Evolutionary conservation across 768 basidiomycete species (phyloP).

Genomic region (Pisolithus tinctorius): DNA sequence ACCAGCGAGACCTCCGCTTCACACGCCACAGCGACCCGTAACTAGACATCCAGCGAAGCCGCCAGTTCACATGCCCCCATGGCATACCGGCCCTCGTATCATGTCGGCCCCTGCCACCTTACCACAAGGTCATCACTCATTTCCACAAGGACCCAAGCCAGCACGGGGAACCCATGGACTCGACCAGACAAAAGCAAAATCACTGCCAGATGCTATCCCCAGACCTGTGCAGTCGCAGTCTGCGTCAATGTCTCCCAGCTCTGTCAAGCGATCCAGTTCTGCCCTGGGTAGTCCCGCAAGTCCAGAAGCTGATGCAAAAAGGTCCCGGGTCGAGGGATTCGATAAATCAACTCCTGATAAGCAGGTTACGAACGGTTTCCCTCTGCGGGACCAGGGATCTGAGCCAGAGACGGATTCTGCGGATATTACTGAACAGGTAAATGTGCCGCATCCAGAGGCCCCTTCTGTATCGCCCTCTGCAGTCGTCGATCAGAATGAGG

Average conservation of each 20-base stretch:
- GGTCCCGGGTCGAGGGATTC: slow-evolving; percentile 12
- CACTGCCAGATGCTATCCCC: background rate
- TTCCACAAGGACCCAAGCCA: background rate
- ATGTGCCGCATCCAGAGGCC: background rate
- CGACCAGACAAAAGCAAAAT: slow-evolving; percentile 1
- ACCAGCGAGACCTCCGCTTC: background rate
- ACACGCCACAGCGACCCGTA: background rate
- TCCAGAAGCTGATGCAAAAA: slow-evolving; percentile 14
- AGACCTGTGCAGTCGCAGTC: background rate
- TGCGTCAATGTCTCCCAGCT: background rate
- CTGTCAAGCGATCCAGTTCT: slow-evolving; percentile 14
- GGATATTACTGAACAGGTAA: background rate
- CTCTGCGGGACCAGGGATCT: background rate
- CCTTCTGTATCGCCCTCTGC: background rate
- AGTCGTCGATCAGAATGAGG: background rate
- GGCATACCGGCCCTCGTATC: background rate
- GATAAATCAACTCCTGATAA: background rate
- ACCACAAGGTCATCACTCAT: slow-evolving; percentile 1
- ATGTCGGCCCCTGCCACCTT: slow-evolving; percentile 1
- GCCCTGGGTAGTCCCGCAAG: slow-evolving; percentile 3
- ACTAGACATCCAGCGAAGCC: background rate
- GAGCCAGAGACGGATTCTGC: background rate
- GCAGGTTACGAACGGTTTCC: background rate
- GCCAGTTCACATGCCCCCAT: slow-evolving; percentile 1
- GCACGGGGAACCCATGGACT: background rate